Conservation (phyloP, 805 yeast species). For the Candida anglica region DNA sequence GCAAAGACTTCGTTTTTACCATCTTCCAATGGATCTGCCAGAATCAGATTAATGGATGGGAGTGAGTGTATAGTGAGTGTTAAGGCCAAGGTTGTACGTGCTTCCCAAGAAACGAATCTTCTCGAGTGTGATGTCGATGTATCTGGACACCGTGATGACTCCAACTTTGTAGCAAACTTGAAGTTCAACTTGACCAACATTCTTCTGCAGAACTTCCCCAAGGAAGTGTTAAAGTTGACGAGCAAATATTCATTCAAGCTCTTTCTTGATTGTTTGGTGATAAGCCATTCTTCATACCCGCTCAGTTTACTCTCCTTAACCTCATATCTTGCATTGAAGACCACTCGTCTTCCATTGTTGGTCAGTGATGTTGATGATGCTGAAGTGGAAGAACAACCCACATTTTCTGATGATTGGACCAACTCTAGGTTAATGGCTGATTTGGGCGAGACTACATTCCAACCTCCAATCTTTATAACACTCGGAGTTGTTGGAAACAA, state of each 20-base stretch:
- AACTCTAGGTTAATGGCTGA: slow-evolving; percentile 38
- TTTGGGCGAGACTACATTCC: slow-evolving; percentile 29
- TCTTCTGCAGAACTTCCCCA: slow-evolving; percentile 50
- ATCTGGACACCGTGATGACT: slow-evolving; percentile 78
- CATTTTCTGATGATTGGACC: slow-evolving; percentile 86
- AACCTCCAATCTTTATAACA: slow-evolving; percentile 76
- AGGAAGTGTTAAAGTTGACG: slow-evolving; percentile 55
- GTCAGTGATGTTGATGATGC: slow-evolving; percentile 67
- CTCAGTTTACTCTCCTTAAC: slow-evolving; percentile 77
- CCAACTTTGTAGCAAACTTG: slow-evolving; percentile 60
- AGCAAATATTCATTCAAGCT: slow-evolving; percentile 72
- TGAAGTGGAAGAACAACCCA: slow-evolving; percentile 82
- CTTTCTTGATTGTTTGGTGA: slow-evolving; percentile 73
- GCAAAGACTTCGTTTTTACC: slow-evolving; percentile 79
- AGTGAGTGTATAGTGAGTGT: slow-evolving; percentile 90
- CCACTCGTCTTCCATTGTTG: slow-evolving; percentile 71
- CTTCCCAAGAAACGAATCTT: slow-evolving; percentile 40
- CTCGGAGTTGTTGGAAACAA: slow-evolving; percentile 70
- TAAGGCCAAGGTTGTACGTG: slow-evolving; percentile 71
- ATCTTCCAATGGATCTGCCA: slow-evolving; percentile 87
- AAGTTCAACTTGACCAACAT: slow-evolving; percentile 57
- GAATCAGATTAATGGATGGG: slow-evolving; percentile 84
- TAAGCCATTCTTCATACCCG: slow-evolving; percentile 78
- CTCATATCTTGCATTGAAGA: slow-evolving; percentile 72
- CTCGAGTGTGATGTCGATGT: slow-evolving; percentile 77